Base-by-base conservation (phyloP, 2,329 filamentous ascomycete species). In the Xylariaceae sp. region DNA sequence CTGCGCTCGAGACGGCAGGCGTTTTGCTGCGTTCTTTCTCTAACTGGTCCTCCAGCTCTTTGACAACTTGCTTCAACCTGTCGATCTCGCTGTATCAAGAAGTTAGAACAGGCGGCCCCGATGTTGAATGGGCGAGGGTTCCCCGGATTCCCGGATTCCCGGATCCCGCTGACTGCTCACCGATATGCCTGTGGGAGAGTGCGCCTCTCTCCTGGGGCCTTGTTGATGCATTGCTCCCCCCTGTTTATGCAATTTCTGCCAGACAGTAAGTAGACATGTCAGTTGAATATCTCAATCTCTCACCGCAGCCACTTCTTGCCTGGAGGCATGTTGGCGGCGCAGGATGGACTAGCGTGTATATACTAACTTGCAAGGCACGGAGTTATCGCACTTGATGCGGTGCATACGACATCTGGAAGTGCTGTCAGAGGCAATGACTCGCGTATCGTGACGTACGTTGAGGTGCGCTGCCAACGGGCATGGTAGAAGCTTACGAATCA, bases 371-470 rank as follows among this genome's bases (percentile, higher is more conserved):
- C 65, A 69, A 8, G 66, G 65, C 35, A 56, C 45, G 16, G 53
- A 53, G 35, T 56, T 59, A 47, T 67, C 64, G 48, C 66, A 69
- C 48, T 66, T 68, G 34, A 66, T 57, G 12, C 66, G 60, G 36
- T 67, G 58, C 31, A 61, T 52, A 3, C 65, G 64, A 45, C 66
- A 69, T 53, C 60, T 53, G 8, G 21, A 35, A 34, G 28, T 26
- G n/a, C 14, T 27, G 43, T 43, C 21, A 43, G 46, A 41, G 14
- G 26, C 12, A 27, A 19, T 15, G 27, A 27, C 27, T n/a, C 31
- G n/a, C 15, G 14, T 6, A 36, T 21, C 9, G 19, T n/a, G 18
- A 24, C n/a, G n/a, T n/a, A n/a, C n/a, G n/a, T n/a, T n/a, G n/a
- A n/a, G n/a, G n/a, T n/a, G n/a, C n/a, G n/a, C n/a, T n/a, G n/a